These are phyloP conservation scores for Sinapis alba DNA, from an alignment of 441 rosid genomes.

Conservation along the genomic window DNA sequence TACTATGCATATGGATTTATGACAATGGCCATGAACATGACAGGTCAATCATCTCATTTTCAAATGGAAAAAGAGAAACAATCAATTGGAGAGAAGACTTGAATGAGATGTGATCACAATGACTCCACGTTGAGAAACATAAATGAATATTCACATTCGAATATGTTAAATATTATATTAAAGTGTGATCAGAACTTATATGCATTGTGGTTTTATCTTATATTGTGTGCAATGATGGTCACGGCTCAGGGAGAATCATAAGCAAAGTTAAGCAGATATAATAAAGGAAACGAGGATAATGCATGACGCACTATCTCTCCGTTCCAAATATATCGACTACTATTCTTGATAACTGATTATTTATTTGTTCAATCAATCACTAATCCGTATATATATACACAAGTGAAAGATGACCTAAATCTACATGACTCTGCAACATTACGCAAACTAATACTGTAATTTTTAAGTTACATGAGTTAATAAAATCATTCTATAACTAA, in stretches of 20 bases:
- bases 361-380: constrained; percentile 24
- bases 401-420: neutral
- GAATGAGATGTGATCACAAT: constrained; percentile 29
- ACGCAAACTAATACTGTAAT: neutral
- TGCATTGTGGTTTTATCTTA: constrained; percentile 7
- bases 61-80: constrained; percentile 23
- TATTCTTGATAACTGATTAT: constrained; percentile 23
- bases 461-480: neutral
- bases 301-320: constrained; percentile 44
- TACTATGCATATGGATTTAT: constrained; percentile 36
- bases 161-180: neutral
- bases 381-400: constrained; percentile 10
- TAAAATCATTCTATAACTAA: neutral
- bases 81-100: constrained; percentile 25
- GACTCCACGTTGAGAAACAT: constrained; percentile 29
- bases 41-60: constrained; percentile 13
- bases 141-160: constrained; percentile 5
- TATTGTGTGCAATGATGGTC: constrained; percentile 18
- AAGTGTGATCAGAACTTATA: neutral
- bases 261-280: constrained; percentile 11
- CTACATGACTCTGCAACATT: constrained; percentile 5
- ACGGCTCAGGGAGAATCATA: constrained; percentile 24
- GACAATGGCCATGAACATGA: constrained; percentile 36
- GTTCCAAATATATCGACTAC: constrained; percentile 17
- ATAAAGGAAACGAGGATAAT: constrained; percentile 34